Evolutionary conservation across 305 asterid species (phyloP), one percentile per base, ranked within the genome.

Genomic region (Fraxinus angustifolia): DNA sequence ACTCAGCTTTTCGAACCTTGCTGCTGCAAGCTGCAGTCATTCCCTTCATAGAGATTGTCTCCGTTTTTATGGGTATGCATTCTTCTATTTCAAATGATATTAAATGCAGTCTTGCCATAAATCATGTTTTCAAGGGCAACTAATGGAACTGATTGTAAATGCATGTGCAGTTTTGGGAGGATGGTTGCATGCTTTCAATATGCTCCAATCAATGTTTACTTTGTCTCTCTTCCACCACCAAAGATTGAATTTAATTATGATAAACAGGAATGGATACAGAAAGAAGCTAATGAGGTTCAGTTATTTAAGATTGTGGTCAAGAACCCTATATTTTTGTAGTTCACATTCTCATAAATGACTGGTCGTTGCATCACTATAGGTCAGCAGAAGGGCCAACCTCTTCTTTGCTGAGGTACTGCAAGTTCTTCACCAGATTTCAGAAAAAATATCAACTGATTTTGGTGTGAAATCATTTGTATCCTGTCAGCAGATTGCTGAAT

Each of bases 11-110:
- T 93, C 94, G 79, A 91, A 90, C 85, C 97, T 91, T 87, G 94
- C 94, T 76, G 93, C 98, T 84, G 98, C 98, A 34, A 92, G 88
- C 79, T 93, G 97, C 82, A 94, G 98, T 34, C 98, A 93, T 86
- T 90, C 95, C 83, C 91, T 93, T 86, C 97, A 92, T 76, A 87
- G 97, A 87, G 98, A 93, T 48, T 91, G 94, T 89, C 94, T 93
- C 77, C 93, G 95, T 77, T 91, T 92, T 86, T 93, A 93, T 86
- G 97, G 98, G 98, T 93, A 90, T 62, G 81, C 28, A 4, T 65
- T 71, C 77, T 80, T 80, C 81, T 60, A 19, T 71, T 77, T 53
- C 8, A 30, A n/a, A 65, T 79, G 19, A 34, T 38, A 16, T 6
- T 45, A 30, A 23, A 23, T 33, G 17, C 45, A 80, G 45, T 68